Base-by-base conservation (phyloP, 495 filamentous ascomycete genomes). In the Corynascus novoguineensis region DNA sequence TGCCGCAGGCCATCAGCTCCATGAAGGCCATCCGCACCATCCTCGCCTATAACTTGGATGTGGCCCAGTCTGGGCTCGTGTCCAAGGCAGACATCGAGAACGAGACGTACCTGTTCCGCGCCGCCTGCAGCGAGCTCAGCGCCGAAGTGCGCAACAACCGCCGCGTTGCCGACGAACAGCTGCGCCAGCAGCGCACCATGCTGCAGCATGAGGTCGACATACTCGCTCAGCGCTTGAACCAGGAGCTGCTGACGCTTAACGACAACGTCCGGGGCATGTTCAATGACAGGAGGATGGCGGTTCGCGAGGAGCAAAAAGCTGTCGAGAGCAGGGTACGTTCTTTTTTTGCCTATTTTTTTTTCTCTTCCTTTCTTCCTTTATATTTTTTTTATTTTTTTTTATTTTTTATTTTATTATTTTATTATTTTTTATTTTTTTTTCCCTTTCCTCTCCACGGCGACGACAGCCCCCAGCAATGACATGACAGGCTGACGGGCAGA, bases 181-280 rank as follows among this genome's bases (percentile, higher is more conserved):
- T 86, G 68, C 83, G 89, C 38, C 84, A 87, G 57, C 88, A 95
- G 61, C 78, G 92, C 45, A 87, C 86, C 11, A 84, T 90, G 45
- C 70, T 97, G 60, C 89, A 96, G 72, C 90, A 95, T 64, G 92
- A 97, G 68, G 83, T 87, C n/a, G 93, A 99, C 73, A 90, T 95
- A 28, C 67, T 97, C 45, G 86, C 80, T 47, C 92, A 97, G 72
- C 75, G 83, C 34, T 75, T 96, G 57, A 85, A 82, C 41, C 90
- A 95, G 65, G 91, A 97, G 60, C 77, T 89, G 22, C 71, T 82
- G 55, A 83, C 77, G 12, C 73, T 97, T 53, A 92, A 89, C 69
- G 92, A 99, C 67, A 90, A 92, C 35, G 81, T 97, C 38, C 92
- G 90, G 67, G 91, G 89, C 50, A 87, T 96, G 84, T 96, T 97